Base-by-base conservation (phyloP, 768 basidiomycete genomes). In the Punctularia strigosozonata region DNA sequence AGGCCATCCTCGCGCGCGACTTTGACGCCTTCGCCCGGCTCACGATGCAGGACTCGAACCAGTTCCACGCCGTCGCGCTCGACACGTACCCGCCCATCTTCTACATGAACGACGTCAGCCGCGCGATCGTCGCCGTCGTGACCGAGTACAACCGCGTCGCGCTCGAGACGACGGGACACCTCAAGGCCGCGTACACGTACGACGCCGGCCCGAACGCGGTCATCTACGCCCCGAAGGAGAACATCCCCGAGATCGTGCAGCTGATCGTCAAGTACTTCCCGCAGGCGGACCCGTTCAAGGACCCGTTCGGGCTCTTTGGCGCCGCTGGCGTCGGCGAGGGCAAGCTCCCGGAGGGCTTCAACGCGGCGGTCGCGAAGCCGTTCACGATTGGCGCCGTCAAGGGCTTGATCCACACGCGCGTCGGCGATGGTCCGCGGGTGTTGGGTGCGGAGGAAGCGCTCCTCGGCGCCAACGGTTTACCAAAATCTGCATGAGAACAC, bases 191-290 rank as follows among this genome's bases (percentile, higher is more conserved):
- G 30, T 99, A 99, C 62, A 99, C 95, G n/a, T 98, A 84, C 55
- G 95, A 99, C 52, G 95, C 95, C 0, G 95, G 95, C 23, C 95
- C 95, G 12, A 99, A 99, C 61, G 92, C 92, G 2, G 95, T 99
- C 56, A 89, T 99, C 52, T 99, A 98, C 61, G 75, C 90, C 0
- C 71, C 74, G 4, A 68, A 80, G 47, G 69, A 77, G 51, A 76
- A 92, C 60, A 64, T 95, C 51, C 72, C 71, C 46, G 75, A 80
- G 58, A 81, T 99, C 48, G 64, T 90, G 33, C 64, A 75, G 50
- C 59, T 90, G 46, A 69, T 98, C 47, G 61, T 79, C 39, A 63
- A 69, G 41, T 97, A 84, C 62, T 99, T 99, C 76, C 92, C 94
- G 0, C 85, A 86, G 48, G 59, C 64, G n/a, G 67, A 73, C 1